Conservation (phyloP, 2,329 filamentous ascomycete genomes). For the Exophiala phaeomuriformis region DNA sequence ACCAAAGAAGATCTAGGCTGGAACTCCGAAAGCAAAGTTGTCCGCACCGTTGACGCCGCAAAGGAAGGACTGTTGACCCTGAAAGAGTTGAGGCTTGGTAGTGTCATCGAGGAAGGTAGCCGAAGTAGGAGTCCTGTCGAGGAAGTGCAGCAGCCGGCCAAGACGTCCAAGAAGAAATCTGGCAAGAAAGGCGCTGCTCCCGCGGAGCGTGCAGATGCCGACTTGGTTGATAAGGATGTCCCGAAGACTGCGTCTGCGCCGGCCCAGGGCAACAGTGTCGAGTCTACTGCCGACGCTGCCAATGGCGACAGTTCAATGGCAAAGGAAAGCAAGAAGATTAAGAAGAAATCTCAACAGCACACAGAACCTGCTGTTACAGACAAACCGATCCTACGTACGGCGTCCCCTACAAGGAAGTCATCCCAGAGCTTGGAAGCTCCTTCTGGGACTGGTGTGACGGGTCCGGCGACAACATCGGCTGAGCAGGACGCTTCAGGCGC, state of each 20-base stretch:
- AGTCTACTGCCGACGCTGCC: conserved; percentile 9
- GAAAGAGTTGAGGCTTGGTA: conserved; percentile 52
- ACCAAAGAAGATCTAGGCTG: conserved; percentile 87
- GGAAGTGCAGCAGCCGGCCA: conserved; percentile 35
- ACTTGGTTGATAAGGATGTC: conserved; percentile 28
- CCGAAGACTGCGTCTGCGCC: conserved; percentile 15
- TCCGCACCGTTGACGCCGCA: conserved; percentile 66
- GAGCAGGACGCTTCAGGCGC: not conserved
- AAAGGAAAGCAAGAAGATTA: conserved; percentile 27
- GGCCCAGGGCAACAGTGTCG: conserved; percentile 2
- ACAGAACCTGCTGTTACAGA: conserved; percentile 3
- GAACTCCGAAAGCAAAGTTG: conserved; percentile 81
- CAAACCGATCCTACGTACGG: conserved; percentile 8
- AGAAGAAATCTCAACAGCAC: conserved; percentile 21
- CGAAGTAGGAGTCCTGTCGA: conserved; percentile 36
- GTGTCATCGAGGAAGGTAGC: conserved; percentile 35
- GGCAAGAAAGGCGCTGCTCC: conserved; percentile 30
- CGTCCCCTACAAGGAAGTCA: conserved; percentile 8
- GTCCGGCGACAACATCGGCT: conserved; percentile 1
- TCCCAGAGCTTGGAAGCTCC: not conserved
- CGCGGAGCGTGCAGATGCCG: conserved; percentile 21
- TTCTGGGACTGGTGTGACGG: not conserved
- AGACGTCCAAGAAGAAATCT: conserved; percentile 38
- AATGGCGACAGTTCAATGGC: conserved; percentile 6
- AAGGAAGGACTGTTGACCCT: conserved; percentile 67